Conservation (phyloP, 2,329 filamentous ascomycete genomes). For the Corinectria fuckeliana region DNA sequence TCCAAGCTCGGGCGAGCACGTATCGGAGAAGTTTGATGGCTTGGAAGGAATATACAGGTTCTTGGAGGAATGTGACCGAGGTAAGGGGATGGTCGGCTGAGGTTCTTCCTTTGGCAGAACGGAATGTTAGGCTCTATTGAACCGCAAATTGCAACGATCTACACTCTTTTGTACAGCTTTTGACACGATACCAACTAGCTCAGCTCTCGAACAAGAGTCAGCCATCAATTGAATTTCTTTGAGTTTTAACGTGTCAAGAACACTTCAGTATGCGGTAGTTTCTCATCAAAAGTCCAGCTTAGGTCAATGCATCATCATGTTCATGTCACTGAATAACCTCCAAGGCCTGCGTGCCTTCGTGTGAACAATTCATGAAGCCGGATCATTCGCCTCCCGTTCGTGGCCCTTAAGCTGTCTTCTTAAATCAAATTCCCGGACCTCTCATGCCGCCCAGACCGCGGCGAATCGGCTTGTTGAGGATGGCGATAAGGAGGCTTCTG, state of each 20-base stretch:
- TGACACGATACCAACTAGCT: conserved; percentile 26
- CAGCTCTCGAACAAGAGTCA: conserved; percentile 23
- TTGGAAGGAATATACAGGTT: conserved; percentile 65
- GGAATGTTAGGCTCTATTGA: conserved; percentile 21
- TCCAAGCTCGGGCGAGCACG: conserved; percentile 51
- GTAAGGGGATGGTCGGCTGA: conserved; percentile 43
- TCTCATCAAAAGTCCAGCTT: conserved; percentile 1
- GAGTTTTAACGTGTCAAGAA: conserved; percentile 13
- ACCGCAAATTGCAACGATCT: conserved; percentile 29
- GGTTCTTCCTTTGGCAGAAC: conserved; percentile 21
- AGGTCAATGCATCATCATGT: not conserved
- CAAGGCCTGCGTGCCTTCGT: not conserved
- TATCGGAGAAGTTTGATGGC: conserved; percentile 59
- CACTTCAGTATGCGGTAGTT: not conserved
- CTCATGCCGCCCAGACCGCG: conserved; percentile 6
- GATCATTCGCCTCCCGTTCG: not conserved
- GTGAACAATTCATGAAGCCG: not conserved
- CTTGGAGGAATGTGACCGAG: conserved; percentile 62
- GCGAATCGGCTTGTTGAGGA: not conserved
- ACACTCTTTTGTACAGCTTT: conserved; percentile 35
- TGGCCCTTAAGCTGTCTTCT: conserved; percentile 13
- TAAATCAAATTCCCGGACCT: conserved; percentile 19
- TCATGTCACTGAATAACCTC: not conserved
- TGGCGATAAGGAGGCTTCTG: conserved; percentile 3
- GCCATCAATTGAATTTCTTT: conserved; percentile 33